phyloP scores from a whole-genome alignment of 2,329 filamentous ascomycete species.

The Ophiostoma triangulosporum region DNA sequence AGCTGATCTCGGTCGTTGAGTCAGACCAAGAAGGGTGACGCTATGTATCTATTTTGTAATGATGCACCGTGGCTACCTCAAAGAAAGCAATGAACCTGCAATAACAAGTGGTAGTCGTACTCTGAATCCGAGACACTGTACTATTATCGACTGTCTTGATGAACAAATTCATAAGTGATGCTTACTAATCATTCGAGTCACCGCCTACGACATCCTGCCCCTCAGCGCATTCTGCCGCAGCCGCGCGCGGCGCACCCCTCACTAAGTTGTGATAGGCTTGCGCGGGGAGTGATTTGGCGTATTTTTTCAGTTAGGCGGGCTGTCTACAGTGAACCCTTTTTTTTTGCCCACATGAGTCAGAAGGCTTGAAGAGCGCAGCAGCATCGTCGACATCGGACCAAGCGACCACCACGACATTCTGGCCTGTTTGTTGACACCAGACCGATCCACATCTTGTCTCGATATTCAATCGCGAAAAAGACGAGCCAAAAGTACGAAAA shows the following conservation, averaged over 20 bases:
- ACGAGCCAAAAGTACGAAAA: neutral
- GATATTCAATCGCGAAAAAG: neutral
- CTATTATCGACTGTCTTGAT: no score
- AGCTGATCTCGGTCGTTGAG: no score
- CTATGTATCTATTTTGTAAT: no score
- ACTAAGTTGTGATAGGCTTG: slow-evolving; percentile 1
- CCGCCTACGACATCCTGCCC: neutral
- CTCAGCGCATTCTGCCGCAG: neutral
- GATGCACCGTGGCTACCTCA: no score
- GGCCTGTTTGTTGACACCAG: neutral
- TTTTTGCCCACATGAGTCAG: slow-evolving; percentile 8
- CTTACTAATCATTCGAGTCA: neutral
- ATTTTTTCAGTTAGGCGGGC: slow-evolving; percentile 2
- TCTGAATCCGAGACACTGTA: no score
- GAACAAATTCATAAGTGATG: no score
- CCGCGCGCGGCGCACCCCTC: slow-evolving; percentile 4
- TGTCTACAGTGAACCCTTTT: neutral
- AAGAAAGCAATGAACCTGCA: no score
- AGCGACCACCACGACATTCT: neutral
- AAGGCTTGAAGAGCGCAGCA: neutral
- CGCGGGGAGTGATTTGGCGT: neutral
- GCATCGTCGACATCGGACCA: neutral
- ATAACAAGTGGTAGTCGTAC: no score
- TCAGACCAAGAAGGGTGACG: no score
- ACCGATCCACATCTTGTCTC: neutral